Conservation (phyloP, 495 filamentous ascomycete species). For the Aspergillus indologenus region DNA sequence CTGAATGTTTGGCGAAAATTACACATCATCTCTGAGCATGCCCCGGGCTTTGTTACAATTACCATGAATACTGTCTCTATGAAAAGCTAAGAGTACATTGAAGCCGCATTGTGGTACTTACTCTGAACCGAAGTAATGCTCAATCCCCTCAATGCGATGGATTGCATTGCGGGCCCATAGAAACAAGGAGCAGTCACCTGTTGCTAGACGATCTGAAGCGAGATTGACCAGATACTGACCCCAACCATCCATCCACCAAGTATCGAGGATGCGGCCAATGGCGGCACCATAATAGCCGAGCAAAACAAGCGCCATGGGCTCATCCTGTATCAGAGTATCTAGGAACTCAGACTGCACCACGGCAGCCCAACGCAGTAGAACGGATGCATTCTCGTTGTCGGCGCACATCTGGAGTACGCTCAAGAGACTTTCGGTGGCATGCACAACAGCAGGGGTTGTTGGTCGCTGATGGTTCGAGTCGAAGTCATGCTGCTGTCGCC, state of each 20-base stretch:
- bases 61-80: no score
- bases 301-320: not conserved
- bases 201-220: not conserved
- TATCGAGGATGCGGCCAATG: slow-evolving; percentile 1
- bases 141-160: not conserved
- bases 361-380: slow-evolving; percentile 9
- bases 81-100: no score
- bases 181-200: not conserved
- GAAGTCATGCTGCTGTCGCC: not conserved
- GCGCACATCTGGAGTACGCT: not conserved
- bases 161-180: not conserved
- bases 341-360: slow-evolving; percentile 5
- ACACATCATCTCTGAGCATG: no score
- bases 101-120: no score
- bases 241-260: slow-evolving; percentile 17
- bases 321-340: slow-evolving; percentile 8
- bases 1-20: no score
- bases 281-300: slow-evolving; percentile 9
- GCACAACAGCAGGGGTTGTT: not conserved
- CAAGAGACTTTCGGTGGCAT: not conserved
- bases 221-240: slow-evolving; percentile 10
- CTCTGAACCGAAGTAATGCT: no score
- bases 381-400: not conserved
- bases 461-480: not conserved
- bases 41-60: no score